Evolutionary conservation across 225 moss, liverwort and hornwort genomes (phyloP), one percentile per base, ranked within the genome.

Genomic region (Marchantia paleacea): DNA sequence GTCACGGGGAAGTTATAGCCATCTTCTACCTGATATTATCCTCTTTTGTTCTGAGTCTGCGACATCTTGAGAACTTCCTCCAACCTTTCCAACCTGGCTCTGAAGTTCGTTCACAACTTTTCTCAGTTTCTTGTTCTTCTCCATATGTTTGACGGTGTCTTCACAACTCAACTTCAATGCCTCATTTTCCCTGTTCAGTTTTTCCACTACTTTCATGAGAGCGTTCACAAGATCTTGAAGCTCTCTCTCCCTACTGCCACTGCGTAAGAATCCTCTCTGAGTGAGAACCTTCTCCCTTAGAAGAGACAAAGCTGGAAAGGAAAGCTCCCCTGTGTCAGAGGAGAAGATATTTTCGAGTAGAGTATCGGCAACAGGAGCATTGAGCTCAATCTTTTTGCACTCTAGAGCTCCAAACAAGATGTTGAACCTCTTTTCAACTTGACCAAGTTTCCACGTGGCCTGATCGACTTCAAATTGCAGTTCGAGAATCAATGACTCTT

Each of bases 391-490:
- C 52, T 66, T 85, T 26, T 75, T 83, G 73, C 82, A 87, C 16
- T 85, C 76, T 55, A 83, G 85, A 39, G 81, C 75, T 52, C 85
- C 83, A 75, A 82, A 91, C 57, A 95, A 76, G 73, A 93, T 93
- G n/a, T 90, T 78, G 75, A 93, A 91, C 26, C 81, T 63, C 12
- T 75, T 80, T 69, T 93, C 84, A 30, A 91, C 71, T 80, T 91
- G 93, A 8, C 80, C 71, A 51, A 93, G 80, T 47, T 95, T 95
- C 93, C 94, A 95, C 72, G 88, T 68, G 70, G 89, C 94, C 82
- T 93, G 90, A 12, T 93, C 89, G 8, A 71, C 83, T 79, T 95
- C 94, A 84, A 93, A 92, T 49, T 58, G 75, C 50, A 85, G 75
- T 75, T 87, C 82, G 61, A 87, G 39, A 55, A 85, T 85, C 11